Evolutionary conservation across 371 early-diverging fungal genomes (phyloP).

Genomic region (Nematocida minor): DNA sequence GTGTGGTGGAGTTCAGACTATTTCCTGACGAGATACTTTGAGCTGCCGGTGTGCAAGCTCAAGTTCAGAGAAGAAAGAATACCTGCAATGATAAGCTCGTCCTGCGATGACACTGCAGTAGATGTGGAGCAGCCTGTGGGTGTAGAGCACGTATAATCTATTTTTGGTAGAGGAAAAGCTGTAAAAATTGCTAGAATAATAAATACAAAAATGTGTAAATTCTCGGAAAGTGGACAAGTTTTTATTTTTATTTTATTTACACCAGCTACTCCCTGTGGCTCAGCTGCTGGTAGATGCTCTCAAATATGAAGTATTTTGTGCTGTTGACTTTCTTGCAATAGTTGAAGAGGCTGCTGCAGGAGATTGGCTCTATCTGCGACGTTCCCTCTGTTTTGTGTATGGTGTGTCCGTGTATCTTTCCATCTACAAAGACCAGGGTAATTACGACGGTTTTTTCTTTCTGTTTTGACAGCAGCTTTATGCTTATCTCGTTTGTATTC

Average conservation of each 20-base stretch:
- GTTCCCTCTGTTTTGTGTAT: slow-evolving; percentile 11
- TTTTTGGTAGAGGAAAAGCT: too few species aligned
- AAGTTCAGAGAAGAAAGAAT: slow-evolving; percentile 6
- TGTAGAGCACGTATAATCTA: too few species aligned
- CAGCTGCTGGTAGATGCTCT: slow-evolving; percentile 1
- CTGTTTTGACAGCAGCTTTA: slow-evolving; percentile 27
- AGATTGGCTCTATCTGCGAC: not conserved
- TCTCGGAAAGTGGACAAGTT: too few species aligned
- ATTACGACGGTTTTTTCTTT: slow-evolving; percentile 6
- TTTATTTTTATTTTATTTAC: too few species aligned
- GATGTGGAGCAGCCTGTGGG: too few species aligned
- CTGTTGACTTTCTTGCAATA: slow-evolving; percentile 46
- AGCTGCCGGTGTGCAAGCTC: slow-evolving; percentile 11
- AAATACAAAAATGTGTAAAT: too few species aligned
- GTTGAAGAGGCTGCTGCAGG: slow-evolving; percentile 20
- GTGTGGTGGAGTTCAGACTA: slow-evolving; percentile 50
- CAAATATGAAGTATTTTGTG: slow-evolving; percentile 36
- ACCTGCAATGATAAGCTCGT: not conserved
- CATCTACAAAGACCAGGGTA: slow-evolving; percentile 13
- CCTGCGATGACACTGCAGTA: not conserved
- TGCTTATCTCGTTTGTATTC: slow-evolving; percentile 6
- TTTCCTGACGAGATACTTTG: slow-evolving; percentile 29
- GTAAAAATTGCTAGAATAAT: too few species aligned
- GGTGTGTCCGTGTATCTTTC: not conserved
- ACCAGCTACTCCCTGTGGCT: not conserved